Percentiles rank a stretch among this genome's conserved stretches.
These are phyloP conservation scores for Talaromyces sp. DNA, from an alignment of 2,329 filamentous ascomycete genomes.

Conservation along the genomic window DNA sequence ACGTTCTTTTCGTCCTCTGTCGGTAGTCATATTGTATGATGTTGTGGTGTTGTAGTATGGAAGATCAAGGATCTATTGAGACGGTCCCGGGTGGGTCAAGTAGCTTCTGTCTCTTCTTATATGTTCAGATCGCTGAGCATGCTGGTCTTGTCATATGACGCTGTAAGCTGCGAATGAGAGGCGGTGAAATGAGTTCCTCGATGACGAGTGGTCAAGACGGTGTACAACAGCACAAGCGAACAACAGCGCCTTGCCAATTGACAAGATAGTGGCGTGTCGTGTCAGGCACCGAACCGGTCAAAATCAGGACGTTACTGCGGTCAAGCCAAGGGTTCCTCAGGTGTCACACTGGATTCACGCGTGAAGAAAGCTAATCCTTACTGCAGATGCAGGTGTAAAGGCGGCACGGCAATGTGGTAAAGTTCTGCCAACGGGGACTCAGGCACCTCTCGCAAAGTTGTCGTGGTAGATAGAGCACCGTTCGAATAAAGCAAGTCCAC, in stretches of 20 bases:
- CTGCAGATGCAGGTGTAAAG: conserved; percentile 41
- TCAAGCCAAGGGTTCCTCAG: conserved; percentile 16
- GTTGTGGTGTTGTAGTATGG: too few species aligned
- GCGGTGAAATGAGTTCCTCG: conserved; percentile 7
- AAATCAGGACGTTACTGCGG: neutral
- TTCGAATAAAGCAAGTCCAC: conserved; percentile 14
- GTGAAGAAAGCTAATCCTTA: conserved; percentile 4
- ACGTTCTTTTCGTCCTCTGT: conserved; percentile 12
- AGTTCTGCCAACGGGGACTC: conserved; percentile 38
- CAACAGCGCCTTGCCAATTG: conserved; percentile 5
- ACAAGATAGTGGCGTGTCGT: conserved; percentile 7
- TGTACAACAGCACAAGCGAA: conserved; percentile 7
- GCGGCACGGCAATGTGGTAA: conserved; percentile 8
- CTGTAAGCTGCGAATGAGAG: conserved; percentile 11
- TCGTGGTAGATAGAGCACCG: neutral
- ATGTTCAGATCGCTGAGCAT: conserved; percentile 1
- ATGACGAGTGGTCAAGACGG: neutral
- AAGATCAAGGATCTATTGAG: neutral
- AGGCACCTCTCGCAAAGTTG: neutral
- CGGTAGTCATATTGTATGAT: conserved; percentile 5
- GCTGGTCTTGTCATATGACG: conserved; percentile 10
- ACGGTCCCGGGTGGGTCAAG: conserved; percentile 2
- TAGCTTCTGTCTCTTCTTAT: conserved; percentile 10
- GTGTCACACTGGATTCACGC: conserved; percentile 1
- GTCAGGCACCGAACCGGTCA: conserved; percentile 15